These are phyloP conservation scores for Pseudonectria buxi DNA, from an alignment of 2,329 filamentous ascomycete species.

Conservation along the genomic window DNA sequence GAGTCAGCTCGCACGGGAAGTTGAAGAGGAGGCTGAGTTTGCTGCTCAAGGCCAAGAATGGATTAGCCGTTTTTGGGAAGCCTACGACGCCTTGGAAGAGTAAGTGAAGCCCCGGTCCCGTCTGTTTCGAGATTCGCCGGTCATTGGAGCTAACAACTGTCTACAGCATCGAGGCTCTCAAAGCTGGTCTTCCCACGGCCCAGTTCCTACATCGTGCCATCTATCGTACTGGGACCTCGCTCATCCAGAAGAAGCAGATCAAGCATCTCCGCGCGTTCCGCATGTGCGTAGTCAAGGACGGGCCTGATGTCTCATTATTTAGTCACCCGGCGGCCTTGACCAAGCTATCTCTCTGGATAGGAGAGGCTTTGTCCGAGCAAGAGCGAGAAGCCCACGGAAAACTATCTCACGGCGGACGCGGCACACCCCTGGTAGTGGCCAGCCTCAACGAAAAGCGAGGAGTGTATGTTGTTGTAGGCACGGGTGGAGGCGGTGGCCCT, in stretches of 20 bases:
- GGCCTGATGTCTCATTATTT: constrained; percentile 85
- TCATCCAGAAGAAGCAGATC: constrained; percentile 92
- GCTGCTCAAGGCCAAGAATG: constrained; percentile 54
- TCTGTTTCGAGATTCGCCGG: background rate
- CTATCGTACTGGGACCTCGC: constrained; percentile 80
- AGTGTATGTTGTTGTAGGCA: constrained; percentile 88
- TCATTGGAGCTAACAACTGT: constrained; percentile 3
- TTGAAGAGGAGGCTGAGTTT: constrained; percentile 43
- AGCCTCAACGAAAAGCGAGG: constrained; percentile 80
- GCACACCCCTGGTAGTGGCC: constrained; percentile 83
- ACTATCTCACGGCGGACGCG: constrained; percentile 60
- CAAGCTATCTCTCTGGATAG: constrained; percentile 90
- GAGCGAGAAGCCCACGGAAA: constrained; percentile 71
- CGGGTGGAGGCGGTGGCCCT: constrained; percentile 76
- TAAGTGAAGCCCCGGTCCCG: constrained; percentile 31
- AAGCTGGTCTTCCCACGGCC: constrained; percentile 70
- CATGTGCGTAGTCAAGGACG: constrained; percentile 92
- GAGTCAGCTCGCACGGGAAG: constrained; percentile 32
- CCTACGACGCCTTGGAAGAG: constrained; percentile 66
- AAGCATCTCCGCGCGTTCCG: constrained; percentile 87
- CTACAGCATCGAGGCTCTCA: constrained; percentile 64
- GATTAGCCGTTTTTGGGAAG: constrained; percentile 62
- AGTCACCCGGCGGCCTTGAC: constrained; percentile 88
- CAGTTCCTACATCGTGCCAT: constrained; percentile 90
- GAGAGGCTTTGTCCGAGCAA: constrained; percentile 83